phyloP scores from a whole-genome alignment of 176 grass and related monocot genomes.

The Oryza brachyantha region DNA sequence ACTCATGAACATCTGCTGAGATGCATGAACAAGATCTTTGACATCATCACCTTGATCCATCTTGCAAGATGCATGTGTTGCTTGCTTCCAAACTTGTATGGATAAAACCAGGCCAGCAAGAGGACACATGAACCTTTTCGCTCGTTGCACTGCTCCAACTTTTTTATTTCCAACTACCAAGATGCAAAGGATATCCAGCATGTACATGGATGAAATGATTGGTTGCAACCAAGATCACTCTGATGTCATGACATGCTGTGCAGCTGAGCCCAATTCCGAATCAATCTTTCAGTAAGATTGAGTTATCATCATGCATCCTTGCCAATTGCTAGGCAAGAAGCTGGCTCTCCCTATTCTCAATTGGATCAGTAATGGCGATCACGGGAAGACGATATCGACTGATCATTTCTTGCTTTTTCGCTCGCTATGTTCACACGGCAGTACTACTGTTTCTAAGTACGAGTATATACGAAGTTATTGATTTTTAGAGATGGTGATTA shows the following conservation, averaged over 20 bases:
- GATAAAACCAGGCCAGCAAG: not conserved
- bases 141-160: not conserved
- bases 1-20: not conserved
- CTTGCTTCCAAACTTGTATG: not conserved
- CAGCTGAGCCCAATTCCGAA: not conserved
- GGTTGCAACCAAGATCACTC: not conserved
- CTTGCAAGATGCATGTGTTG: constrained; percentile 16
- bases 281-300: not conserved
- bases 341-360: not conserved
- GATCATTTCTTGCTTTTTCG: not conserved
- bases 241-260: not conserved
- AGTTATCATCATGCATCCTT: not conserved
- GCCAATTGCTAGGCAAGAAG: not conserved
- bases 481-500: too few species aligned
- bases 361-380: not conserved
- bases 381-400: not conserved
- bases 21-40: constrained; percentile 10
- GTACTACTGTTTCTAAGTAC: too few species aligned
- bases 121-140: not conserved
- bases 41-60: not conserved
- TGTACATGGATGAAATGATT: not conserved
- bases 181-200: not conserved
- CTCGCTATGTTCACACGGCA: not conserved
- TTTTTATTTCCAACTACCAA: constrained; percentile 19
- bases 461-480: too few species aligned